These are phyloP conservation scores for Botrytis aclada DNA, from an alignment of 2,329 filamentous ascomycete genomes.

Conservation along the genomic window DNA sequence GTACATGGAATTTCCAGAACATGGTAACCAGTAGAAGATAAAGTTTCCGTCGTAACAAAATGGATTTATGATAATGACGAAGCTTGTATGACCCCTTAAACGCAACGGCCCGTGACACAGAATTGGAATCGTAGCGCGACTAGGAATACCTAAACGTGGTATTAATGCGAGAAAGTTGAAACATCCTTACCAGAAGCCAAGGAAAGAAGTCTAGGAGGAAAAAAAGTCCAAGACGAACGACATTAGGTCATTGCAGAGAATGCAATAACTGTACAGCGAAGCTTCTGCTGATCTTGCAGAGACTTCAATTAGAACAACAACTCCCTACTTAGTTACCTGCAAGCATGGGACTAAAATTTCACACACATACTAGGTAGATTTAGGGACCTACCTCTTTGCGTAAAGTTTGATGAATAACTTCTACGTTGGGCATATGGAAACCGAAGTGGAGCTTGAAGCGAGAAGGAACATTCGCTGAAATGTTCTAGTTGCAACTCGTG, in stretches of 20 bases:
- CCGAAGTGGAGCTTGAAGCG: neutral
- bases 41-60: conserved; percentile 9
- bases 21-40: conserved; percentile 16
- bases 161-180: conserved; percentile 8
- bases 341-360: neutral
- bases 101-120: conserved; percentile 19
- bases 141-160: conserved; percentile 6
- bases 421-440: conserved; percentile 3
- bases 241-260: conserved; percentile 2
- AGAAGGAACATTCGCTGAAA: conserved; percentile 14
- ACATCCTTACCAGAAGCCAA: conserved; percentile 10
- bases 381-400: conserved; percentile 13
- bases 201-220: neutral
- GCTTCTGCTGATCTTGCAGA: conserved; percentile 2
- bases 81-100: conserved; percentile 16
- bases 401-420: conserved; percentile 5
- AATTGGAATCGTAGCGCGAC: conserved; percentile 9
- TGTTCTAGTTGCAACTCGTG: conserved; percentile 6
- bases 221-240: neutral
- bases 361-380: neutral
- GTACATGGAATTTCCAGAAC: conserved; percentile 10
- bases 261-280: neutral
- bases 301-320: neutral
- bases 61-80: conserved; percentile 10
- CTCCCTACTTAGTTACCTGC: neutral